Conservation (phyloP, 1,284 basidiomycete genomes). For the Papiliotrema nemorosa region DNA sequence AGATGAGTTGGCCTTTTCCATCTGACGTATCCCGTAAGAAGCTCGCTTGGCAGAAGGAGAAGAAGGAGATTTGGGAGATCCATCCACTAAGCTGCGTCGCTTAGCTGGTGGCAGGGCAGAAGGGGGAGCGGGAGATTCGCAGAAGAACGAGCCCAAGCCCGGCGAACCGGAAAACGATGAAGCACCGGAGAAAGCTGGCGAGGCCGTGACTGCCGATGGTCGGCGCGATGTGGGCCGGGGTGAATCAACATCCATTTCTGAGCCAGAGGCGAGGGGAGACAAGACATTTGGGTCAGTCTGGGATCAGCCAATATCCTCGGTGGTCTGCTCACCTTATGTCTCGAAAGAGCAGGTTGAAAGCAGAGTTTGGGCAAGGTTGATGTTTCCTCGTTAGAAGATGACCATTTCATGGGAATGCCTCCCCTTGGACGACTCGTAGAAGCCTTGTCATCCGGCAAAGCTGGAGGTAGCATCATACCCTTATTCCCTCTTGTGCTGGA, state of each 20-base stretch:
- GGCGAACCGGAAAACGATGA: slow-evolving; percentile 32
- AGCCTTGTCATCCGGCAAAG: slow-evolving; percentile 24
- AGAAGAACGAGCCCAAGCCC: slow-evolving; percentile 44
- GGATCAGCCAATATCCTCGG: slow-evolving; percentile 1
- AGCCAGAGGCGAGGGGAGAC: slow-evolving; percentile 8
- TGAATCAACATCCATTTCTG: slow-evolving; percentile 44
- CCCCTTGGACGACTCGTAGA: slow-evolving; percentile 9
- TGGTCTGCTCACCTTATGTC: slow-evolving; percentile 28
- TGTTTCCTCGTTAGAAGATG: slow-evolving; percentile 34
- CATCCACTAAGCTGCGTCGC: slow-evolving; percentile 29
- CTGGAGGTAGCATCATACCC: slow-evolving; percentile 41
- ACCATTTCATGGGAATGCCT: slow-evolving; percentile 38
- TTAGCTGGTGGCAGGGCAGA: slow-evolving; percentile 26
- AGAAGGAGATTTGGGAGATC: slow-evolving; percentile 41
- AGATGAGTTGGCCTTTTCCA: slow-evolving; percentile 37
- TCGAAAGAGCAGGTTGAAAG: slow-evolving; percentile 25
- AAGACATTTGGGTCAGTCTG: slow-evolving; percentile 22
- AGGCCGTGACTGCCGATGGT: slow-evolving; percentile 13
- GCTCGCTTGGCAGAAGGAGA: slow-evolving; percentile 44
- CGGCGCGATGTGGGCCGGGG: slow-evolving; percentile 15
- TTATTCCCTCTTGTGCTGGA: slow-evolving; percentile 14
- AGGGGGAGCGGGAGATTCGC: slow-evolving; percentile 39
- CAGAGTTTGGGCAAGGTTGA: slow-evolving; percentile 17
- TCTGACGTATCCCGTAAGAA: slow-evolving; percentile 20
- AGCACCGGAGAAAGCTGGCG: slow-evolving; percentile 20